A percentile compares a stretch with the other conserved stretches of the same genome.
phyloP scores from a whole-genome alignment of 1,139 yeast genomes.

The Yamadazyma conglobata region DNA sequence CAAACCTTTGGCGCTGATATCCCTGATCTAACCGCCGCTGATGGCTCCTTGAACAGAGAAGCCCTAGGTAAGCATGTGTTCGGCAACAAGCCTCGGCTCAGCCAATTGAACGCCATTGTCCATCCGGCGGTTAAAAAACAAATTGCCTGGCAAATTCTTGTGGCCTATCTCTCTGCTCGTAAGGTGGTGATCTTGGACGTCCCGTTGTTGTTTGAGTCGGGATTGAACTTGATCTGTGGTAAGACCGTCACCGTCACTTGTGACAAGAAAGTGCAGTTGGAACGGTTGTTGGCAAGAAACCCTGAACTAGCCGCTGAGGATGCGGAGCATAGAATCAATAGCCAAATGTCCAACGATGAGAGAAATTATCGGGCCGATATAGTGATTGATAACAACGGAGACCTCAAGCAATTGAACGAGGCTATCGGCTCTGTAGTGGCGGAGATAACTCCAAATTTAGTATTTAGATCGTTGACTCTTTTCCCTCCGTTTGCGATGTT shows the following conservation, averaged over 20 bases:
- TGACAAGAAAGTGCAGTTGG: conserved; percentile 51
- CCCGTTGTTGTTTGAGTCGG: conserved; percentile 83
- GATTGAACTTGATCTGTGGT: conserved; percentile 71
- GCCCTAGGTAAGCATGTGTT: conserved; percentile 80
- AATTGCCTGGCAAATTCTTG: conserved; percentile 55
- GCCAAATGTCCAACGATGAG: conserved; percentile 69
- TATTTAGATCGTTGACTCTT: conserved; percentile 59
- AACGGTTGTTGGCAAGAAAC: conserved; percentile 64
- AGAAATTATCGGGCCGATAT: conserved; percentile 61
- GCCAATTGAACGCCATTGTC: conserved; percentile 65
- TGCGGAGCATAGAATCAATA: conserved; percentile 65
- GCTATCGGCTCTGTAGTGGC: conserved; percentile 46
- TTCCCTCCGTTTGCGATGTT: conserved; percentile 50
- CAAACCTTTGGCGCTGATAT: conserved; percentile 53
- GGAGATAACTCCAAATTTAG: conserved; percentile 46
- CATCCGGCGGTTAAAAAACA: conserved; percentile 86
- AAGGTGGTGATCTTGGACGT: conserved; percentile 76
- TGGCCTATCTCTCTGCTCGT: conserved; percentile 49
- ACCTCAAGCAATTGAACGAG: conserved; percentile 44
- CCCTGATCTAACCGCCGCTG: conserved; percentile 49
- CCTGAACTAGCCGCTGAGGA: conserved; percentile 63
- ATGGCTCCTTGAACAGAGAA: conserved; percentile 56
- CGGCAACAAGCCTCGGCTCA: conserved; percentile 54
- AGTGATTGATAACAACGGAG: conserved; percentile 62
- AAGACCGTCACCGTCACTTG: conserved; percentile 67